phyloP scores from a whole-genome alignment of 208 protist species.

The Leptomonas seymouri region DNA sequence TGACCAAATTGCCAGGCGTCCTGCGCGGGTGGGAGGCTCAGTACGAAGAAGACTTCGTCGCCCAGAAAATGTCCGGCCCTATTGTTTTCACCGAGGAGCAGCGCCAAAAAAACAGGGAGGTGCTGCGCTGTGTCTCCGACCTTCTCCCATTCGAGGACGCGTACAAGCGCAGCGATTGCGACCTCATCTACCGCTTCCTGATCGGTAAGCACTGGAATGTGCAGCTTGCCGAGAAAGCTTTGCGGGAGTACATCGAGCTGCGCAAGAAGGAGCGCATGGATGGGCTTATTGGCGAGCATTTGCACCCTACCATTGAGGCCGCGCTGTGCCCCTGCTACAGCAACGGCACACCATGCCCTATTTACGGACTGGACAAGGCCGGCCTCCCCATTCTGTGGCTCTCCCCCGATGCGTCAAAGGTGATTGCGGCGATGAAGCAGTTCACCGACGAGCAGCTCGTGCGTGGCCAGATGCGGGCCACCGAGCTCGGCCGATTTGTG shows the following conservation, averaged over 20 bases:
- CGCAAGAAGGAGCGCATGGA: slow-evolving; percentile 53
- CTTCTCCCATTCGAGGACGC: slow-evolving; percentile 70
- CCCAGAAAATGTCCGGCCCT: slow-evolving; percentile 45
- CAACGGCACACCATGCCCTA: slow-evolving; percentile 23
- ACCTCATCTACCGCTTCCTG: slow-evolving; percentile 83
- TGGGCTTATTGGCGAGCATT: slow-evolving; percentile 50
- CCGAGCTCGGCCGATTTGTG: slow-evolving; percentile 66
- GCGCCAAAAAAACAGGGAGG: slow-evolving; percentile 63
- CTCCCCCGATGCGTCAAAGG: slow-evolving; percentile 49
- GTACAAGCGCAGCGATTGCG: slow-evolving; percentile 77
- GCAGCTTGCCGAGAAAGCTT: slow-evolving; percentile 28
- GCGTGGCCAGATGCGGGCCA: slow-evolving; percentile 59
- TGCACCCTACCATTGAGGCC: slow-evolving; percentile 37
- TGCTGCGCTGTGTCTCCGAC: slow-evolving; percentile 38
- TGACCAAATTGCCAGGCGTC: not conserved
- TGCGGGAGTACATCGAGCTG: slow-evolving; percentile 58
- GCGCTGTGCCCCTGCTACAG: slow-evolving; percentile 34
- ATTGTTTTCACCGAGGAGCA: slow-evolving; percentile 51
- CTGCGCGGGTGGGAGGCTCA: slow-evolving; percentile 30
- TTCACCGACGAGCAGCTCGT: slow-evolving; percentile 43
- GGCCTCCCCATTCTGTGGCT: slow-evolving; percentile 77
- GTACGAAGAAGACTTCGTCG: slow-evolving; percentile 48
- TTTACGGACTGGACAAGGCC: slow-evolving; percentile 68
- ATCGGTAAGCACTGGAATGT: slow-evolving; percentile 72
- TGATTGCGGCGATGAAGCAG: slow-evolving; percentile 49